Evolutionary conservation across 306 rosid genomes (phyloP), one percentile per base, ranked within the genome.

Genomic region (Dalbergia cultrata): DNA sequence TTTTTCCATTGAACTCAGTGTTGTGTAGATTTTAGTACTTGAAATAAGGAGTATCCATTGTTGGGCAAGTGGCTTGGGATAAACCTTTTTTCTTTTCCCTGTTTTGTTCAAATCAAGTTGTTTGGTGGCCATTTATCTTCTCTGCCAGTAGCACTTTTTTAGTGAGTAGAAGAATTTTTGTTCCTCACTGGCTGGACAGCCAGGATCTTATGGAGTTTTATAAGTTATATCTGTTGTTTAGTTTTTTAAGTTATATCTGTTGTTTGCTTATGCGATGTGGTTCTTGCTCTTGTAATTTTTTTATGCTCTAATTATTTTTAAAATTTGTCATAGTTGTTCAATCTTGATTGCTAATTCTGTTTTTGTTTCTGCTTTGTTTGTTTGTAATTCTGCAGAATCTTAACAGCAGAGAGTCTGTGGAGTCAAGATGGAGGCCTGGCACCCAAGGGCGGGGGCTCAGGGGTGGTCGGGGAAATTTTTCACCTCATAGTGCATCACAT

Each of bases 381-480:
- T 69, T 78, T 64, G 44, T 80, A 67, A 77, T 62, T 79, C 67
- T 91, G 92, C 90, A 95, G 99, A 93, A 83, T 84, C 81, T 80
- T 64, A 91, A 78, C 87, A 91, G 79, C 84, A 94, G 85, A 84
- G 99, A 95, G 80, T 70, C 90, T 73, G 87, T 81, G 54, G 99
- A 95, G 75, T 77, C 89, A 34, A 89, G 89, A 64, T 85, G 99
- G 97, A 93, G 92, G 83, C 80, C 89, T 68, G 88, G 93, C 56
- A 49, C 75, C 59, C 98, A 89, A 75, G 98, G 97, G 68, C 85
- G 91, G 80, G 97, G 93, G 77, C 85, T 75, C 79, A 91, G 97
- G 90, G 92, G 96, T 52, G 90, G 90, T 80, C 96, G 92, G 79
- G 88, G 53, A 61, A 91, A 86, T 77, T 87, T 89, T 85, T 72